These are phyloP conservation scores for Amylocarpus encephaloides DNA, from an alignment of 2,329 filamentous ascomycete species.

Conservation along the genomic window DNA sequence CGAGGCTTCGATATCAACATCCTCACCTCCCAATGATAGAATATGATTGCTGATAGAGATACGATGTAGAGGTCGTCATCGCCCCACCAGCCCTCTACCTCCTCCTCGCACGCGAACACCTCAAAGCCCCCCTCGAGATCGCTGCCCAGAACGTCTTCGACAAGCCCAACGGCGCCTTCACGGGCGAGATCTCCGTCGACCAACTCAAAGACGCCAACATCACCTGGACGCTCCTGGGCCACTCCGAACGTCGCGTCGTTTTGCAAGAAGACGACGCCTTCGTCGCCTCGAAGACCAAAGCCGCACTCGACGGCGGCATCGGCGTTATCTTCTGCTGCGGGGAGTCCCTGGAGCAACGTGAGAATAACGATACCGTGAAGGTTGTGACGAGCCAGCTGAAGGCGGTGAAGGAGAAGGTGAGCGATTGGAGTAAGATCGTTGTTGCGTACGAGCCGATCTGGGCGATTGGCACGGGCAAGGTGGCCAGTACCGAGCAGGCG, in stretches of 20 bases:
- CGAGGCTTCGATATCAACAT: neutral
- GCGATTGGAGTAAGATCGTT: slow-evolving; percentile 91
- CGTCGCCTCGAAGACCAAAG: slow-evolving; percentile 91
- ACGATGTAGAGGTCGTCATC: slow-evolving; percentile 78
- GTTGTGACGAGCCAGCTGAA: slow-evolving; percentile 80
- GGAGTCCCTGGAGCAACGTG: slow-evolving; percentile 89
- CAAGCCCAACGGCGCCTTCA: slow-evolving; percentile 95
- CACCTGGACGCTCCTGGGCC: slow-evolving; percentile 85
- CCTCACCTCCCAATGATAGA: neutral
- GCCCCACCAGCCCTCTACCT: slow-evolving; percentile 89
- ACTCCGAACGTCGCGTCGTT: slow-evolving; percentile 90
- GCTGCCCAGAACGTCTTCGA: slow-evolving; percentile 96
- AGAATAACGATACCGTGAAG: slow-evolving; percentile 76
- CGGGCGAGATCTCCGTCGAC: slow-evolving; percentile 87
- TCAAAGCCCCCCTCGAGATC: slow-evolving; percentile 72
- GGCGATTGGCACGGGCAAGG: slow-evolving; percentile 91
- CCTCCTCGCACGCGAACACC: slow-evolving; percentile 71
- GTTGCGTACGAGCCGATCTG: slow-evolving; percentile 99
- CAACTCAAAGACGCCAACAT: slow-evolving; percentile 88
- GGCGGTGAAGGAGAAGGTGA: slow-evolving; percentile 70
- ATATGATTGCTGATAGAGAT: neutral
- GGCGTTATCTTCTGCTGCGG: slow-evolving; percentile 96
- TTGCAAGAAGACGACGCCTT: slow-evolving; percentile 80
- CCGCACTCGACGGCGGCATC: slow-evolving; percentile 78
- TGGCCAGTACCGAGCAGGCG: slow-evolving; percentile 80